Evolutionary conservation across 192 early-diverging fungal species (phyloP).

Genomic region (Obelidium mucronatum): DNA sequence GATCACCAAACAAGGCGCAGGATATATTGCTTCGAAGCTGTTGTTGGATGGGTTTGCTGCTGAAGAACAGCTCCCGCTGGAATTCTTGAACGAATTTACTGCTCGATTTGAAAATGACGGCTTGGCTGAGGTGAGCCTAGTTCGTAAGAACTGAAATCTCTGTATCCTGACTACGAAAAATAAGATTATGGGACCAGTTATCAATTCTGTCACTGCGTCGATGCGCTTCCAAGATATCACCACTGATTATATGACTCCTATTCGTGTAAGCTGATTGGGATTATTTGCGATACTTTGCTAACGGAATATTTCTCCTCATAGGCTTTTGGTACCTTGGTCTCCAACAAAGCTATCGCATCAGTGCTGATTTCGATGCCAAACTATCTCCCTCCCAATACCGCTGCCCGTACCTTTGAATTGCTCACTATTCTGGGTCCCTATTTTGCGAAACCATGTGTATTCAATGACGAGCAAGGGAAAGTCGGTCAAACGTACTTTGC

Average conservation of each 20-base stretch:
- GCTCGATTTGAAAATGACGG: slow-evolving; percentile 70
- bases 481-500: slow-evolving; percentile 52
- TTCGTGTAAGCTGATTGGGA: slow-evolving; percentile 50
- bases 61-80: slow-evolving; percentile 63
- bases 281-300: not conserved
- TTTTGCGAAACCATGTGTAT: slow-evolving; percentile 52
- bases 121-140: slow-evolving; percentile 59
- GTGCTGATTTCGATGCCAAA: slow-evolving; percentile 51
- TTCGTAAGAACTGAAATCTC: too few relatives aligned
- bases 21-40: slow-evolving; percentile 50
- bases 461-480: slow-evolving; percentile 52
- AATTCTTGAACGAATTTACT: slow-evolving; percentile 70
- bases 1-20: slow-evolving; percentile 41
- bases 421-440: slow-evolving; percentile 80
- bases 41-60: slow-evolving; percentile 64
- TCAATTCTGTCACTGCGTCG: slow-evolving; percentile 56
- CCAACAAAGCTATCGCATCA: slow-evolving; percentile 62
- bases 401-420: slow-evolving; percentile 63
- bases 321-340: slow-evolving; percentile 58
- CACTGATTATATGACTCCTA: slow-evolving; percentile 55
- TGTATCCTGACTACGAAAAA: not conserved
- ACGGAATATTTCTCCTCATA: slow-evolving; percentile 37
- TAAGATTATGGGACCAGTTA: slow-evolving; percentile 63
- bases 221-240: slow-evolving; percentile 56
- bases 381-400: slow-evolving; percentile 64